Conservation (phyloP, 805 yeast species). For the Lipomyces kockii region DNA sequence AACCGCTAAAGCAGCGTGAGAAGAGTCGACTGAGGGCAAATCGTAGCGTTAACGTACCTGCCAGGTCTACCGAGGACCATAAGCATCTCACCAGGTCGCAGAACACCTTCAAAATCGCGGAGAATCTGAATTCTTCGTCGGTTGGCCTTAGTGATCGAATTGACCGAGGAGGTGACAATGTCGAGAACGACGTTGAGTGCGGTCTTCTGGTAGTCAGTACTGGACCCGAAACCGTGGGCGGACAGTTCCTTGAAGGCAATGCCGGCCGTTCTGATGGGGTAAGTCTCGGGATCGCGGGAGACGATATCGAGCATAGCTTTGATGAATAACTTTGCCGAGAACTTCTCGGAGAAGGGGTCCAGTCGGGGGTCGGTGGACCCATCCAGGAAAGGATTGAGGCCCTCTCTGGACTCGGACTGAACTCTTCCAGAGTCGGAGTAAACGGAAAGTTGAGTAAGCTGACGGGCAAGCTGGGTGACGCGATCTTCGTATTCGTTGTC, state of each 20-base stretch:
- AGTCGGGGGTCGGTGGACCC: conserved; percentile 50
- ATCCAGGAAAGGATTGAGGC: conserved; percentile 33
- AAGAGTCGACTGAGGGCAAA: neutral
- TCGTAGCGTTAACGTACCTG: conserved; percentile 33
- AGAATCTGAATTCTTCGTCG: conserved; percentile 44
- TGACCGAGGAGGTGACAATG: conserved; percentile 42
- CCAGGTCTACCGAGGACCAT: conserved; percentile 84
- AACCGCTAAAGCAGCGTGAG: conserved; percentile 52
- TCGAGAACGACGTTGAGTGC: conserved; percentile 52
- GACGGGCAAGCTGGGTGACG: conserved; percentile 36
- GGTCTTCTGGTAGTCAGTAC: conserved; percentile 70
- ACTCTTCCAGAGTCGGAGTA: conserved; percentile 7
- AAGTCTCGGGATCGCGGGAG: conserved; percentile 63
- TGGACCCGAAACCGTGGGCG: conserved; percentile 66
- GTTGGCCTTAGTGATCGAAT: conserved; percentile 36
- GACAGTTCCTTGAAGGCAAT: conserved; percentile 62
- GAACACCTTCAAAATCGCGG: conserved; percentile 59
- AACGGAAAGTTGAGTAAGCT: conserved; percentile 33
- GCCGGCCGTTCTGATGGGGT: conserved; percentile 63
- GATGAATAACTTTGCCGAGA: conserved; percentile 66
- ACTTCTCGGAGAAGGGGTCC: conserved; percentile 62
- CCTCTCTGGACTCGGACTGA: neutral
- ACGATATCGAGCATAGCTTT: conserved; percentile 58
- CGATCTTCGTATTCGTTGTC: conserved; percentile 23
- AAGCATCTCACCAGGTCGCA: conserved; percentile 67